These are phyloP conservation scores for Ophiosphaerella korrae DNA, from an alignment of 2,329 filamentous ascomycete species.

Conservation along the genomic window DNA sequence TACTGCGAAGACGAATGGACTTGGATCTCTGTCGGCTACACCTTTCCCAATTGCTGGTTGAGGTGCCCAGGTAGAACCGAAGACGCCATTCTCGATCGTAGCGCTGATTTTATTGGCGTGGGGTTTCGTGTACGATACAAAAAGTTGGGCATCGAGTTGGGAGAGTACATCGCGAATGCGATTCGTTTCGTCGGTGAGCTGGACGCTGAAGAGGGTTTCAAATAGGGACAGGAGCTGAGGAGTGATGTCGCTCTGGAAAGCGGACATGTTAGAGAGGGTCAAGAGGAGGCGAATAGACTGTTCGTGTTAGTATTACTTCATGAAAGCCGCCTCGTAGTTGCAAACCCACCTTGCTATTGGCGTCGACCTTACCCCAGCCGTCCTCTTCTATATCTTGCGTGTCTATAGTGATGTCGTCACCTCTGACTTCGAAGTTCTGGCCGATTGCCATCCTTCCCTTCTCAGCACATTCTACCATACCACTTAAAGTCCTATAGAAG, in stretches of 20 bases:
- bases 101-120: conserved; percentile 57
- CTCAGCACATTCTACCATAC: conserved; percentile 97
- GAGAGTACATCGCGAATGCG: conserved; percentile 87
- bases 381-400: conserved; percentile 31
- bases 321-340: neutral
- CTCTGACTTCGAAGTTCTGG: conserved; percentile 57
- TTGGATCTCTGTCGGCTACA: conserved; percentile 70
- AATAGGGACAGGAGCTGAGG: conserved; percentile 90
- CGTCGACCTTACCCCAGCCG: conserved; percentile 41
- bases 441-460: conserved; percentile 68
- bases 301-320: conserved; percentile 9
- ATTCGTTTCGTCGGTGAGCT: conserved; percentile 90
- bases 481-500: conserved; percentile 89
- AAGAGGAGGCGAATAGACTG: conserved; percentile 92
- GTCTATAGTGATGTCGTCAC: conserved; percentile 54
- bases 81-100: conserved; percentile 76
- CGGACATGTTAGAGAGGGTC: conserved; percentile 88
- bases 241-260: conserved; percentile 79
- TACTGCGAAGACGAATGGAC: conserved; percentile 86
- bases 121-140: conserved; percentile 87
- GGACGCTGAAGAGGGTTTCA: conserved; percentile 91
- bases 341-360: conserved; percentile 40
- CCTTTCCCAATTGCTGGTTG: conserved; percentile 46
- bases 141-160: conserved; percentile 89
- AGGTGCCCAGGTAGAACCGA: conserved; percentile 73